Percentiles rank a stretch among this genome's conserved stretches.
Evolutionary conservation across 2,329 filamentous ascomycete species (phyloP).

Genomic region (Blumeria hordei): DNA sequence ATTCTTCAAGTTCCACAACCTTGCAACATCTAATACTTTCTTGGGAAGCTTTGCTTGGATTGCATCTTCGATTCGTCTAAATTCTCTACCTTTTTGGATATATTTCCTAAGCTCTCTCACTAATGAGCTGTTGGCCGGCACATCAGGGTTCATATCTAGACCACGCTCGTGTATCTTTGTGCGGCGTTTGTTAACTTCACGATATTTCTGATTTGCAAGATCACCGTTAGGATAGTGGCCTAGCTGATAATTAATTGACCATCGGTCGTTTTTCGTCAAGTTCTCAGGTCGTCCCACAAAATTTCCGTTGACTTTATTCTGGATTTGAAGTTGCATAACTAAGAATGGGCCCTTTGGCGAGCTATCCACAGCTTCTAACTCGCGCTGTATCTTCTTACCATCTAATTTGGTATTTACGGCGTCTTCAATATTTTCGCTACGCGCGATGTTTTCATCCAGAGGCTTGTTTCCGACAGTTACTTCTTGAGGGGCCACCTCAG

Average conservation of each 20-base stretch:
- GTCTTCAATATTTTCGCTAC: background rate
- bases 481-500: background rate
- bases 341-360: constrained; percentile 3
- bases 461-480: background rate
- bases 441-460: constrained; percentile 2
- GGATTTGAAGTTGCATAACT: constrained; percentile 41
- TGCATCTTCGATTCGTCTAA: constrained; percentile 29
- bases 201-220: constrained; percentile 27
- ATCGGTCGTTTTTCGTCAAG: constrained; percentile 24
- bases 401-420: background rate
- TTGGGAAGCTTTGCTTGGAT: constrained; percentile 23
- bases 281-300: constrained; percentile 35
- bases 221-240: constrained; percentile 27
- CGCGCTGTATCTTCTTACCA: background rate
- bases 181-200: constrained; percentile 30
- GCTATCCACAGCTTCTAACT: background rate
- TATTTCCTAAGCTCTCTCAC: constrained; percentile 19
- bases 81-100: constrained; percentile 30
- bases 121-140: constrained; percentile 10
- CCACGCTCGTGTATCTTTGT: constrained; percentile 19
- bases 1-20: background rate
- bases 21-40: constrained; percentile 20
- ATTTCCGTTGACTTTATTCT: constrained; percentile 45
- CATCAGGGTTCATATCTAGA: constrained; percentile 4
- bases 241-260: constrained; percentile 60